Conservation (phyloP, 73 alveolate species). For the Paramecium octaurelia region DNA sequence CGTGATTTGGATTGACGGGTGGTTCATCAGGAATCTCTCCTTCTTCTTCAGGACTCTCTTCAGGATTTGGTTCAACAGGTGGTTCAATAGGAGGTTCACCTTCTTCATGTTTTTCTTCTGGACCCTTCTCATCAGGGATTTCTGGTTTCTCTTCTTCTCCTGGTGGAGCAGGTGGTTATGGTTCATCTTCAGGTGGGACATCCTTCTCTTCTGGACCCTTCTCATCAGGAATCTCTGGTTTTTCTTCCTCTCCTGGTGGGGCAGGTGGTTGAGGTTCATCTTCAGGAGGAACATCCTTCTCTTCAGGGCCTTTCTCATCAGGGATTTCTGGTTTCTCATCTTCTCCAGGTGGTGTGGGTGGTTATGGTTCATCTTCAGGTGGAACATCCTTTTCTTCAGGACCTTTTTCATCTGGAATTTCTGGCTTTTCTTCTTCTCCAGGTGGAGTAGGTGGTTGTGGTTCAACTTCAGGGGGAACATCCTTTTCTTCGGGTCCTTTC, state of each 20-base stretch:
- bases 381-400: neutral
- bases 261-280: neutral
- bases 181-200: neutral
- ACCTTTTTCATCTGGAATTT: neutral
- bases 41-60: constrained; percentile 32
- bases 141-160: constrained; percentile 31
- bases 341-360: neutral
- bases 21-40: constrained; percentile 37
- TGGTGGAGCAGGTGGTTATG: neutral
- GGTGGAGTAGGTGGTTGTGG: neutral
- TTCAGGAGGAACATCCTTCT: neutral
- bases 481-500: neutral
- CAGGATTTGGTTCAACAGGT: neutral
- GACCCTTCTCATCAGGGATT: constrained; percentile 13
- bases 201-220: neutral
- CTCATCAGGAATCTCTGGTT: neutral
- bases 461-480: neutral
- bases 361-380: neutral
- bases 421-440: neutral
- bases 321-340: neutral
- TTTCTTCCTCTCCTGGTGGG: neutral
- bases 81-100: neutral
- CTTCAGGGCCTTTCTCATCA: neutral
- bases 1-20: neutral
- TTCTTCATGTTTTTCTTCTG: neutral